Evolutionary conservation across 2,329 filamentous ascomycete genomes (phyloP), one percentile per base, ranked within the genome.

Genomic region (Penicillium sp.): DNA sequence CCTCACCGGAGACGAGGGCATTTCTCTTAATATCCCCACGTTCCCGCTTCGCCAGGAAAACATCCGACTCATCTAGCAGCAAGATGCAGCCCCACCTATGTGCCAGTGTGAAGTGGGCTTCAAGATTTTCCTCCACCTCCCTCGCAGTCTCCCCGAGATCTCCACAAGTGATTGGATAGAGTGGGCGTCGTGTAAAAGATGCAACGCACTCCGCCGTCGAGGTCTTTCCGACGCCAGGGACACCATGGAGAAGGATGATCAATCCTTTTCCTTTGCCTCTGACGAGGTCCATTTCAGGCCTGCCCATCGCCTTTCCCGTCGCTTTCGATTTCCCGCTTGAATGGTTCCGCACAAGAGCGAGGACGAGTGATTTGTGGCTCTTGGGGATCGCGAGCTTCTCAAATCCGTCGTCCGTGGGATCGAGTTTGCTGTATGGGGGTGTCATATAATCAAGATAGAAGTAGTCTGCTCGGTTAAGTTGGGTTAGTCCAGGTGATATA

Each of bases 231-330:
- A 51, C 38, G 4, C 58, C 58, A 3, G 58, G 58, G 5, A 46
- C 58, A 5, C 58, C 58, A 46, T 56, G 58, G 7, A 61, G 53
- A 7, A 61, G 53, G 15, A 61, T 31, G n/a, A 61, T 60, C 11
- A 60, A 21, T 23, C 58, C 58, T 23, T 60, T 55, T 19, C 58
- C 59, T 47, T 35, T 35, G 7, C 31, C 31, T 35, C 31, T 9
- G 11, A 35, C 31, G 8, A 35, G 31, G 31, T 35, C 31, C 31
- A 35, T 35, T 35, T 35, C 31, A 9, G 31, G 31, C 7, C 31
- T 35, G 5, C 13, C 31, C 8, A 35, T 13, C 3, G 31, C 31
- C 3, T 35, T 35, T 1, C 31, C 31, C 8, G 31, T 9, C 31
- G 31, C 13, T 13, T 9, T 13, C 7, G 13, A 13, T 13, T 11